Evolutionary conservation across 176 grass and related monocot species (phyloP), one percentile per base, ranked within the genome.

Genomic region (Musa troglodytarum): DNA sequence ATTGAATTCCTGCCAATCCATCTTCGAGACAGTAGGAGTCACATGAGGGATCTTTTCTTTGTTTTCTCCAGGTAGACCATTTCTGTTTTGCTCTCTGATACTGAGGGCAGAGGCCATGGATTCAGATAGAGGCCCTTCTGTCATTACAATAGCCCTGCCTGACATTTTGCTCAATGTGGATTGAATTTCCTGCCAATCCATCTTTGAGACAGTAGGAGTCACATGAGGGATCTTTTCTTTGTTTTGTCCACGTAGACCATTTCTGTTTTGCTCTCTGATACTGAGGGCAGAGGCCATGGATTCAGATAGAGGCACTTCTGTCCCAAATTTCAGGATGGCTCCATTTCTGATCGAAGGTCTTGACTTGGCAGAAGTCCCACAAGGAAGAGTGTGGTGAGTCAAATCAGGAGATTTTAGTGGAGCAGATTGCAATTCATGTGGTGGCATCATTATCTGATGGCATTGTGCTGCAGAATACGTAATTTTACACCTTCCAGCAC

Each of bases 1-100:
- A 80, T 55, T 73, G 57, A 23, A 80, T 82, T 81, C 52, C 65
- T 14, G 72, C 55, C 55, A 72, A 68, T 50, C 57, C 69, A 63
- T 83, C 86, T 74, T 88, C 81, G 9, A 70, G 79, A 54, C 65
- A 74, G 52, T 58, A 72, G 19, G 68, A 78, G 25, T 50, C 67
- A 81, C 84, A 84, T 34, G 84, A 83, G 49, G 84, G 81, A n/a
- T 92, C 86, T 28, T 28, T 51, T 89, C 84, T 49, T 56, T 92
- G 12, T 68, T 81, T 65, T 81, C 84, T 54, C 77, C 64, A 59
- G 69, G 76, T 34, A 21, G 26, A 55, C 53, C 52, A 19, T 79
- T 77, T 14, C 77, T 89, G 17, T 62, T 62, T 54, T 83, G 84
- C 56, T 92, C 86, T 74, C 34, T 64, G 34, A 54, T 77, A 22